These are phyloP conservation scores for Mycena amicta DNA, from an alignment of 768 basidiomycete genomes.

Conservation along the genomic window DNA sequence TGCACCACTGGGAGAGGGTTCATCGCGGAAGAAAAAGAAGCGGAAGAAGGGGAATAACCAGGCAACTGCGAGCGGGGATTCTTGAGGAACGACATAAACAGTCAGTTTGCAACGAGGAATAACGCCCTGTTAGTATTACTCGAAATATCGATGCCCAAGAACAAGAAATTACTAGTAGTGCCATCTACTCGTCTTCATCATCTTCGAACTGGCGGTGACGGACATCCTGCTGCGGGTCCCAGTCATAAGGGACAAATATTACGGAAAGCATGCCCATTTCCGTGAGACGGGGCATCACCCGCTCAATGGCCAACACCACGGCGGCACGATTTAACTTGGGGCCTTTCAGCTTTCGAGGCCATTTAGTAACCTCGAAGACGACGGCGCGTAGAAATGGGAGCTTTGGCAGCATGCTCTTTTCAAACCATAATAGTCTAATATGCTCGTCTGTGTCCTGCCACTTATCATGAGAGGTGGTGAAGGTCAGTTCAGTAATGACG, in stretches of 20 bases:
- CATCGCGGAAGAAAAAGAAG: slow-evolving; percentile 32
- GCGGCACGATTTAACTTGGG: not conserved
- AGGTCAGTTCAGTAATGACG: too few relatives aligned
- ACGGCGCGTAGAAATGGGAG: not conserved
- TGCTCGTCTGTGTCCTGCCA: not conserved
- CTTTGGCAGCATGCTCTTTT: not conserved
- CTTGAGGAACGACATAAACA: too few relatives aligned
- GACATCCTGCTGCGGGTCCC: too few relatives aligned
- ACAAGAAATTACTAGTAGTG: too few relatives aligned
- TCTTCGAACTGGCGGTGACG: too few relatives aligned
- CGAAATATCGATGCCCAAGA: too few relatives aligned
- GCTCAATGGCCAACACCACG: not conserved
- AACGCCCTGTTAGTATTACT: too few relatives aligned
- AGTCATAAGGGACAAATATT: too few relatives aligned
- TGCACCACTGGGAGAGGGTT: slow-evolving; percentile 6
- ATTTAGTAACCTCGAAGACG: not conserved
- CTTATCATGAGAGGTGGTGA: not conserved
- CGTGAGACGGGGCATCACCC: not conserved
- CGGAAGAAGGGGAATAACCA: slow-evolving; percentile 29
- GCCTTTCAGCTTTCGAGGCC: too few relatives aligned
- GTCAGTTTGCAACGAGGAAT: too few relatives aligned
- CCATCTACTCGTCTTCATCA: too few relatives aligned
- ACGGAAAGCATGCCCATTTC: not conserved
- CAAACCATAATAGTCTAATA: not conserved
- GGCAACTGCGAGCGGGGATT: too few relatives aligned